Evolutionary conservation across 2,329 filamentous ascomycete genomes (phyloP).

Genomic region (Elsinoe necatrix): DNA sequence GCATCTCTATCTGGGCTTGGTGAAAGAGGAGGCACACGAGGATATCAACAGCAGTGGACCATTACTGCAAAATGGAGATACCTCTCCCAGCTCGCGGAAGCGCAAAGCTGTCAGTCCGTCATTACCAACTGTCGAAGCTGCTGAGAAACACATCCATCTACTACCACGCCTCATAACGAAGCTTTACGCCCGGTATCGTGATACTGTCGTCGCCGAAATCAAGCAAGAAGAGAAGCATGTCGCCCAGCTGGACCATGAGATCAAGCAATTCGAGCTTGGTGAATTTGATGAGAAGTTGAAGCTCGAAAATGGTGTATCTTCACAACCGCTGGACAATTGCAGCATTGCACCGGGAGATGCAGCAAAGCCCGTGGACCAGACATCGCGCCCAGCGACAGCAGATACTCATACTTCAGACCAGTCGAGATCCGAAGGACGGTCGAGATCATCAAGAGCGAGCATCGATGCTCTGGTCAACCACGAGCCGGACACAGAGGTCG

Average conservation of each 20-base stretch:
- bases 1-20: slow-evolving; percentile 65
- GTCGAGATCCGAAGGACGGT: neutral
- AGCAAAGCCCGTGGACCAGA: neutral
- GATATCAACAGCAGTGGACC: slow-evolving; percentile 20
- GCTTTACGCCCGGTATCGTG: slow-evolving; percentile 67
- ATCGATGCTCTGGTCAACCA: slow-evolving; percentile 33
- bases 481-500: slow-evolving; percentile 29
- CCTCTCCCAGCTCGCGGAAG: slow-evolving; percentile 53
- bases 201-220: slow-evolving; percentile 61
- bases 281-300: slow-evolving; percentile 41
- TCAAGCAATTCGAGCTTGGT: slow-evolving; percentile 58
- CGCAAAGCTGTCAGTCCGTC: slow-evolving; percentile 62
- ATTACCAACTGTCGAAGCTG: slow-evolving; percentile 57
- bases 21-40: slow-evolving; percentile 61
- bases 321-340: neutral
- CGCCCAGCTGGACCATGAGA: slow-evolving; percentile 55
- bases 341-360: neutral
- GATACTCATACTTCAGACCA: neutral
- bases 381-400: neutral
- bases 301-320: slow-evolving; percentile 6
- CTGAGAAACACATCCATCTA: slow-evolving; percentile 56
- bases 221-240: slow-evolving; percentile 64
- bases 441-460: slow-evolving; percentile 12
- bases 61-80: slow-evolving; percentile 34
- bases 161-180: slow-evolving; percentile 63